These are phyloP conservation scores for Glebionis coronaria DNA, from an alignment of 129 eudicot genomes.

Conservation along the genomic window DNA sequence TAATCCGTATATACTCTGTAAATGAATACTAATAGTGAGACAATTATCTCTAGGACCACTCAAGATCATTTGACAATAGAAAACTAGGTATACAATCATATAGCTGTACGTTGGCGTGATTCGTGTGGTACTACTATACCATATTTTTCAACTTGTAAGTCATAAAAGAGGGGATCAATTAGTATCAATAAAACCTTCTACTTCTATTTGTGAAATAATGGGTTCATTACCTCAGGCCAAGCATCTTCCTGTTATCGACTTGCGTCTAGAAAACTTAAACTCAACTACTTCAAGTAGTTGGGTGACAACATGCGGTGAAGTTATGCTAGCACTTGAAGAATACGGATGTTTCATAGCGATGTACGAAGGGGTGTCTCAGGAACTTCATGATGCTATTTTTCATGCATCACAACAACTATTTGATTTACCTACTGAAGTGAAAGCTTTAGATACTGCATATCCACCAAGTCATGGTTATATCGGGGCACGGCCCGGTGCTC, in stretches of 20 bases:
- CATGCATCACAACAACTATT: conserved; percentile 37
- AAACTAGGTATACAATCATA: not conserved
- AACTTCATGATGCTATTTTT: conserved; percentile 41
- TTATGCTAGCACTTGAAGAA: conserved; percentile 60
- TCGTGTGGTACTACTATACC: not conserved
- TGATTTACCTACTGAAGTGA: conserved; percentile 48
- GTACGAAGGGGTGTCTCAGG: conserved; percentile 32
- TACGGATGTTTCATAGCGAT: conserved; percentile 59
- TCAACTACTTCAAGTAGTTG: no score
- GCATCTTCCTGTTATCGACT: conserved; percentile 47
- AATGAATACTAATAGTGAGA: not conserved
- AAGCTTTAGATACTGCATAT: no score
- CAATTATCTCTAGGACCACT: not conserved
- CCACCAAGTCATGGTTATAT: conserved; percentile 43
- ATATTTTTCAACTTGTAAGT: conserved; percentile 2
- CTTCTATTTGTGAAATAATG: conserved; percentile 12
- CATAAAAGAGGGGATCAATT: conserved; percentile 2
- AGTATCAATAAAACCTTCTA: not conserved
- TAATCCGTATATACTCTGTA: not conserved
- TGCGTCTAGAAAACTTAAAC: conserved; percentile 36
- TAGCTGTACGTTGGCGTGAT: no score
- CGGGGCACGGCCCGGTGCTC: conserved; percentile 24
- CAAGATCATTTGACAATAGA: conserved; percentile 3
- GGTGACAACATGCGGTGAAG: no score
- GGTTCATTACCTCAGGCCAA: conserved; percentile 26